Evolutionary conservation across 345 rosid genomes (phyloP).

Genomic region (Populus simonii): DNA sequence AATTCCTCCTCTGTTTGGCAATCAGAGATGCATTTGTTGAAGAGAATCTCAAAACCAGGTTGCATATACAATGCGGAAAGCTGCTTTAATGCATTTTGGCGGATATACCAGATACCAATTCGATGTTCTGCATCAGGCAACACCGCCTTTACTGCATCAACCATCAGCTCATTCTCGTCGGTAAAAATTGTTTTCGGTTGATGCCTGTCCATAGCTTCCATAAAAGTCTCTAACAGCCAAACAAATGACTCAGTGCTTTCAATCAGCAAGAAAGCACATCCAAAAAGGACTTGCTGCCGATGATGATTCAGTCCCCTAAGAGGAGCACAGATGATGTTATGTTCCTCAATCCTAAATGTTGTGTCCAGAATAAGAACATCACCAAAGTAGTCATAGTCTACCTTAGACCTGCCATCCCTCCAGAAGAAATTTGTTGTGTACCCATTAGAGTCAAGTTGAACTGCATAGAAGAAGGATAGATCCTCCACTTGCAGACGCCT

Average conservation of each 20-base stretch:
- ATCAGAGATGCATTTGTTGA: no score
- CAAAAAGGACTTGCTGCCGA: constrained; percentile 12
- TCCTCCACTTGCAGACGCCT: constrained; percentile 8
- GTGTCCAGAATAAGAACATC: not conserved
- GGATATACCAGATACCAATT: no score
- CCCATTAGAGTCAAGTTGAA: constrained; percentile 5
- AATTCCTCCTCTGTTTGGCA: no score
- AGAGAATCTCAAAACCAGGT: no score
- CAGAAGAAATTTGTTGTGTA: not conserved
- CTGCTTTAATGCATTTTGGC: no score
- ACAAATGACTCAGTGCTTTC: constrained; percentile 15
- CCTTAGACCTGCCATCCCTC: no score
- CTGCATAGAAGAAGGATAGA: constrained; percentile 13
- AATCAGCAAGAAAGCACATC: constrained; percentile 26
- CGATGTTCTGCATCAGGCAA: no score
- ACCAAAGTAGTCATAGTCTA: constrained; percentile 11
- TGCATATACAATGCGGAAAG: no score
- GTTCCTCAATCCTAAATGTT: no score
- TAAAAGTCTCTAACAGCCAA: constrained; percentile 28
- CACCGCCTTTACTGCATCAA: no score
- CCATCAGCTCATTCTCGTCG: not conserved
- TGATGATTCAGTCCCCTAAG: constrained; percentile 27
- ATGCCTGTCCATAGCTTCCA: constrained; percentile 16
- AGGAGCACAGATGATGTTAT: no score
- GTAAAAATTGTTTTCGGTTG: constrained; percentile 28